phyloP scores from a whole-genome alignment of 1,284 basidiomycete genomes.

The Cryptococcus sp. region DNA sequence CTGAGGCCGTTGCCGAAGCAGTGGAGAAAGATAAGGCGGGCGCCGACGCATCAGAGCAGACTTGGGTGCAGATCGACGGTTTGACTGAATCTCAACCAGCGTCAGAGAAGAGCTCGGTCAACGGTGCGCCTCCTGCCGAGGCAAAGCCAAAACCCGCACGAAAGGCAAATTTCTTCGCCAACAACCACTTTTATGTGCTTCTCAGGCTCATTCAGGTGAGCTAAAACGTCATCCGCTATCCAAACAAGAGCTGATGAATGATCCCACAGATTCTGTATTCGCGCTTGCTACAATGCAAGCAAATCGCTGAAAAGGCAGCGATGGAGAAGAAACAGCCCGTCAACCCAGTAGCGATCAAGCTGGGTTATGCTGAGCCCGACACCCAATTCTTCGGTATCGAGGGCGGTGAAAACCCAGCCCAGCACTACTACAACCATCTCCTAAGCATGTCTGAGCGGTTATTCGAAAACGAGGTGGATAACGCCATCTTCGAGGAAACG shows the following conservation, averaged over 20 bases:
- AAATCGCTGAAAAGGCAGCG: slow-evolving; percentile 60
- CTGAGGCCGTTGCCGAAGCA: slow-evolving; percentile 49
- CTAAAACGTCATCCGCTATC: slow-evolving; percentile 7
- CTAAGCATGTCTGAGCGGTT: slow-evolving; percentile 90
- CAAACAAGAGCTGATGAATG: neutral
- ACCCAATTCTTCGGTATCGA: slow-evolving; percentile 53
- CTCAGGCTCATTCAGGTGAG: slow-evolving; percentile 82
- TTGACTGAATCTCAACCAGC: slow-evolving; percentile 27
- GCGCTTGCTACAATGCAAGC: slow-evolving; percentile 79
- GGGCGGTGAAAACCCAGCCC: slow-evolving; percentile 57
- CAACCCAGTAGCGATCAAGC: slow-evolving; percentile 61
- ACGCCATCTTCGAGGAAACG: slow-evolving; percentile 86
- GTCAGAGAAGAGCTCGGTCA: slow-evolving; percentile 23
- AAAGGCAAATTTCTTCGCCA: slow-evolving; percentile 74
- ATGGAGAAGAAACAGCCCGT: slow-evolving; percentile 53
- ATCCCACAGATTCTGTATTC: slow-evolving; percentile 75
- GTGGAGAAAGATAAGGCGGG: slow-evolving; percentile 49
- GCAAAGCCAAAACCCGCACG: slow-evolving; percentile 29
- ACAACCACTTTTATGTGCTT: slow-evolving; percentile 89
- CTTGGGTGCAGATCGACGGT: slow-evolving; percentile 56
- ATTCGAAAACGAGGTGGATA: slow-evolving; percentile 91
- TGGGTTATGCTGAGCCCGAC: slow-evolving; percentile 63
- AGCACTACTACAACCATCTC: slow-evolving; percentile 81
- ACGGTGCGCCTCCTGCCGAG: slow-evolving; percentile 14
- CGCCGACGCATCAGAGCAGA: slow-evolving; percentile 50